A percentile compares a stretch with the other conserved stretches of the same genome.
Evolutionary conservation across 1,139 yeast genomes (phyloP).

Genomic region (Hanseniaspora uvarum): DNA sequence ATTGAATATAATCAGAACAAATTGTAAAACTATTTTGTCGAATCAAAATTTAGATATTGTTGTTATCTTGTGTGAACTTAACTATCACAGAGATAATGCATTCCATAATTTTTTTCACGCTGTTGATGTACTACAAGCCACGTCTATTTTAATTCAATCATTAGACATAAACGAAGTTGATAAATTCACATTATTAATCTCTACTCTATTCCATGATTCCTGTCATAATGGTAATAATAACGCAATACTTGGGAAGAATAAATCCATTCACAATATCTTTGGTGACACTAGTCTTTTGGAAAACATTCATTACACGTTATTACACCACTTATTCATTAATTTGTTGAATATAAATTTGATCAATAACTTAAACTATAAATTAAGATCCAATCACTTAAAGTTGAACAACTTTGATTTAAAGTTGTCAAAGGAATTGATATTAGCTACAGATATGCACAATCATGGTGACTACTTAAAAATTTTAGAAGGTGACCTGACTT

Average conservation of each 20-base stretch:
- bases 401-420: slow-evolving; percentile 18
- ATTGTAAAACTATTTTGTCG: slow-evolving; percentile 31
- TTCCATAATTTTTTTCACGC: slow-evolving; percentile 96
- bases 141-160: slow-evolving; percentile 31
- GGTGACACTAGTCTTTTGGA: slow-evolving; percentile 42
- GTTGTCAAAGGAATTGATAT: slow-evolving; percentile 36
- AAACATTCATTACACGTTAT: slow-evolving; percentile 69
- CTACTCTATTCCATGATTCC: slow-evolving; percentile 90
- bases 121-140: slow-evolving; percentile 87
- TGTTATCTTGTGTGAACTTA: slow-evolving; percentile 55
- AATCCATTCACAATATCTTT: slow-evolving; percentile 41
- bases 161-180: slow-evolving; percentile 16
- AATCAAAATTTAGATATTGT: slow-evolving; percentile 30
- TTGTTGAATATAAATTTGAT: slow-evolving; percentile 47
- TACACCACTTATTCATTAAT: slow-evolving; percentile 46
- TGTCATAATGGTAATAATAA: slow-evolving; percentile 96
- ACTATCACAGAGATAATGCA: slow-evolving; percentile 74
- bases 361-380: slow-evolving; percentile 21
- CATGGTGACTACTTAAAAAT: slow-evolving; percentile 60
- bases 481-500: not conserved
- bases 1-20: not conserved
- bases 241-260: slow-evolving; percentile 46
- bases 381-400: not conserved
- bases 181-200: slow-evolving; percentile 34
- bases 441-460: slow-evolving; percentile 92